Evolutionary conservation across 331 rosid species (phyloP).

Genomic region (Rhamnella rubrinervis): DNA sequence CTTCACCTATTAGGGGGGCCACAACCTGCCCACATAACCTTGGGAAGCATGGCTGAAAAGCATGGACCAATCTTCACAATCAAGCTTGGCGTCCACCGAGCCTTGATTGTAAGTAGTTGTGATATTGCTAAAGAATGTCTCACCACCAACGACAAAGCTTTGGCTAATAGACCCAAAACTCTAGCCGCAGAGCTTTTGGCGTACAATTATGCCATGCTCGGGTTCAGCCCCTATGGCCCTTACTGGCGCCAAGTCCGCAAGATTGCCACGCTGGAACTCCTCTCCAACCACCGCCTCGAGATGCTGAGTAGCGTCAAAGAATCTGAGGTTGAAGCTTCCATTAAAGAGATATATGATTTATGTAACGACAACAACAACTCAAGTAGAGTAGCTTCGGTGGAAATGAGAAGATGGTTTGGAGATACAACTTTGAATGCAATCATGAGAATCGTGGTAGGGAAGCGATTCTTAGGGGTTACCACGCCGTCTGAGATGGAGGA

Average conservation of each 20-base stretch:
- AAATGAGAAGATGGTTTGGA: conserved; percentile 18
- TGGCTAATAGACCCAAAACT: conserved; percentile 40
- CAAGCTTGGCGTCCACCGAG: conserved; percentile 3
- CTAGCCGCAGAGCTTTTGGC: conserved; percentile 21
- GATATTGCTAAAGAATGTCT: conserved; percentile 58
- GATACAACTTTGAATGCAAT: conserved; percentile 1
- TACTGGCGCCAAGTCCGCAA: conserved; percentile 30
- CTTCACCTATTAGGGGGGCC: not conserved
- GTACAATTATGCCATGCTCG: conserved; percentile 41
- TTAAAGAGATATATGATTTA: not conserved
- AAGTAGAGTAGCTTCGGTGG: not conserved
- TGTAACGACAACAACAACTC: not conserved
- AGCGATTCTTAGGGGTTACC: conserved; percentile 4
- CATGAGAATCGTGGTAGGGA: conserved; percentile 43
- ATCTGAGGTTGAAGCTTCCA: conserved; percentile 12
- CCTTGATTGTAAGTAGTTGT: conserved; percentile 29
- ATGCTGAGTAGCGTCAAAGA: not conserved
- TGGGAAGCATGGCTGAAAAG: conserved; percentile 14
- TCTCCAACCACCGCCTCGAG: conserved; percentile 13
- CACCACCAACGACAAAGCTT: conserved; percentile 37
- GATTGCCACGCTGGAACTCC: conserved; percentile 7
- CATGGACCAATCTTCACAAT: conserved; percentile 20
- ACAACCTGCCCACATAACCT: not conserved
- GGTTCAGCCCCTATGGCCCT: conserved; percentile 35
- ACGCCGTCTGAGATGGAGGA: not conserved